phyloP scores from a whole-genome alignment of 2,329 filamentous ascomycete species.

The Aspergillus sp. region DNA sequence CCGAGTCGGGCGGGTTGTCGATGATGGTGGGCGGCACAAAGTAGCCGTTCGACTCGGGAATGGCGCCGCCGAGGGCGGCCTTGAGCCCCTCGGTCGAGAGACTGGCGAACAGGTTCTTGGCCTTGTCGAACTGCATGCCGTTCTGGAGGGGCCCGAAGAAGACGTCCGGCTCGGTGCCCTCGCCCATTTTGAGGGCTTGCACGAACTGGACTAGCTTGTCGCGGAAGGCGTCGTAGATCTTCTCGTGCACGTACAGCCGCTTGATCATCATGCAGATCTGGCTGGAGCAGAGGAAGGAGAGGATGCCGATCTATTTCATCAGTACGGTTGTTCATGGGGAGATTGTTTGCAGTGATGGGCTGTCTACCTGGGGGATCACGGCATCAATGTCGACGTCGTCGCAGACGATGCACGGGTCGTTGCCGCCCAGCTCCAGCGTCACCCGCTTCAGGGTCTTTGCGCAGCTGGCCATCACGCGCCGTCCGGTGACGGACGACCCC shows the following conservation, averaged over 20 bases:
- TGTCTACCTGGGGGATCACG: slow-evolving; percentile 42
- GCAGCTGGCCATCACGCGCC: slow-evolving; percentile 51
- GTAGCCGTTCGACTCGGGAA: slow-evolving; percentile 50
- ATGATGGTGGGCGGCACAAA: slow-evolving; percentile 62
- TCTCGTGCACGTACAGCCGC: slow-evolving; percentile 61
- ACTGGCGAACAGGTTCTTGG: slow-evolving; percentile 57
- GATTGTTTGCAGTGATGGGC: background rate
- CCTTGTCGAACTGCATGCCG: slow-evolving; percentile 62
- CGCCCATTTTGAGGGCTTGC: slow-evolving; percentile 40
- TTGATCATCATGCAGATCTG: slow-evolving; percentile 60
- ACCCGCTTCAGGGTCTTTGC: slow-evolving; percentile 54
- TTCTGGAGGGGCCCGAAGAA: slow-evolving; percentile 64
- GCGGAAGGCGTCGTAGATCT: slow-evolving; percentile 58
- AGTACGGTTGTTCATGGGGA: too few relatives aligned
- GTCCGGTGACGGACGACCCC: slow-evolving; percentile 53
- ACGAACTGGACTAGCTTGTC: slow-evolving; percentile 47
- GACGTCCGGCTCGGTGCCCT: slow-evolving; percentile 42
- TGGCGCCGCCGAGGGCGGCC: slow-evolving; percentile 50
- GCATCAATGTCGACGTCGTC: slow-evolving; percentile 52
- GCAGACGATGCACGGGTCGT: slow-evolving; percentile 56
- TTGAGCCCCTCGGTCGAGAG: slow-evolving; percentile 55
- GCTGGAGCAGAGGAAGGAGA: slow-evolving; percentile 54
- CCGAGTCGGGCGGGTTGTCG: slow-evolving; percentile 55
- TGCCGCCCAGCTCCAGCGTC: slow-evolving; percentile 56
- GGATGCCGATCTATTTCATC: slow-evolving; percentile 40